A percentile compares a stretch with the other conserved stretches of the same genome.
phyloP scores from a whole-genome alignment of 345 rosid genomes.

The Noccaea caerulescens region DNA sequence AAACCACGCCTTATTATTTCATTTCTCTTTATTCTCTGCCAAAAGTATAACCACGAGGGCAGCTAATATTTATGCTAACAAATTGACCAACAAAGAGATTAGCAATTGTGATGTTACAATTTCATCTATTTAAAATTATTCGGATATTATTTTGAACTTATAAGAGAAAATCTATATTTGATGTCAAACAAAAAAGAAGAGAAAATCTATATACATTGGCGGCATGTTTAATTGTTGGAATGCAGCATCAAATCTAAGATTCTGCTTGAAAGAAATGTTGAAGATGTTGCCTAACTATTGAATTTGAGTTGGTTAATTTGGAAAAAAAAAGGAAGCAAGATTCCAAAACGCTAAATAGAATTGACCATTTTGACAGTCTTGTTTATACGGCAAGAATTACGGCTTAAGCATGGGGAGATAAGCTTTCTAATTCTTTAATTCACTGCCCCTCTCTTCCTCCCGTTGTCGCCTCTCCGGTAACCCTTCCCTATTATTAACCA shows the following conservation, averaged over 20 bases:
- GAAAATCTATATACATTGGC: background rate
- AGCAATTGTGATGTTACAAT: background rate
- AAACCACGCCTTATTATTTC: conserved; percentile 12
- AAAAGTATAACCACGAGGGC: background rate
- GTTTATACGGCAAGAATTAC: background rate
- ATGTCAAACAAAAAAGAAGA: too few species aligned
- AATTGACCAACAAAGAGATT: background rate
- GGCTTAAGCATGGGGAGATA: conserved; percentile 32
- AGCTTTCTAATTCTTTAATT: background rate
- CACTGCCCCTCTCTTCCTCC: conserved; percentile 22
- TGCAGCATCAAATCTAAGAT: too few species aligned
- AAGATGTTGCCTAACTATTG: conserved; percentile 36
- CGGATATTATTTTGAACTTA: too few species aligned
- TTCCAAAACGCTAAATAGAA: conserved; percentile 25
- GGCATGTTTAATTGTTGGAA: too few species aligned
- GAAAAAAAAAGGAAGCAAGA: conserved; percentile 33
- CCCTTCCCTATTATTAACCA: background rate
- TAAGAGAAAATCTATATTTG: background rate
- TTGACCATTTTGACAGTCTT: background rate
- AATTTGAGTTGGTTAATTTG: conserved; percentile 22
- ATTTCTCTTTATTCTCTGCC: background rate
- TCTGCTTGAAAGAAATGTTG: conserved; percentile 1
- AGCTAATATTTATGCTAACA: background rate
- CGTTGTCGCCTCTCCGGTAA: conserved; percentile 36
- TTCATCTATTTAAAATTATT: background rate